Evolutionary conservation across 352 stramenopile genomes (phyloP).

Genomic region (Phytophthora melonis): DNA sequence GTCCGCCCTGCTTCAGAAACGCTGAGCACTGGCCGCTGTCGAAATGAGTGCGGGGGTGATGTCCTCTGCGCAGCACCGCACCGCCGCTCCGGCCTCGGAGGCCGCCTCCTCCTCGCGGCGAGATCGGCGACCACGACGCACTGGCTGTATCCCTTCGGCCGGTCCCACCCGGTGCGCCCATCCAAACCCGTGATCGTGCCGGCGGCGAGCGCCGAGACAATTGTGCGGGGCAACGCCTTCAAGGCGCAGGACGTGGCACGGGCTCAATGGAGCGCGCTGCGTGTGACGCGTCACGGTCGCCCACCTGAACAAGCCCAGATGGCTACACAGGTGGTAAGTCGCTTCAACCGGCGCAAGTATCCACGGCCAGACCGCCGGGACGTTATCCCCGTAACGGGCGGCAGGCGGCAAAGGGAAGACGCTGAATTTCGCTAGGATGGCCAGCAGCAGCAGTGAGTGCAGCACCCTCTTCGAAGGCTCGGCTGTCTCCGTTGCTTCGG

Average conservation of each 20-base stretch:
- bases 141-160: slow-evolving; percentile 21
- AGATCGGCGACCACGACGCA: neutral
- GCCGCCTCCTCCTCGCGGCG: neutral
- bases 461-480: slow-evolving; percentile 34
- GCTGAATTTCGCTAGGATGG: slow-evolving; percentile 15
- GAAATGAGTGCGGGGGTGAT: slow-evolving; percentile 3
- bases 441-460: slow-evolving; percentile 14
- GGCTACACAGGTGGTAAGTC: neutral
- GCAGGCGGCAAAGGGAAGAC: neutral
- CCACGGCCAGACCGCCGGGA: slow-evolving; percentile 5
- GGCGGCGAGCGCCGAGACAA: slow-evolving; percentile 5
- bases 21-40: neutral
- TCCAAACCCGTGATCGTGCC: slow-evolving; percentile 22
- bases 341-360: neutral
- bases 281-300: slow-evolving; percentile 23
- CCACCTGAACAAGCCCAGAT: neutral
- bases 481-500: slow-evolving; percentile 1
- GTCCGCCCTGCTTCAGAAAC: slow-evolving; percentile 1
- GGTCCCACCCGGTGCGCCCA: slow-evolving; percentile 25
- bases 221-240: slow-evolving; percentile 14
- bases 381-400: slow-evolving; percentile 18
- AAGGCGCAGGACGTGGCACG: slow-evolving; percentile 16
- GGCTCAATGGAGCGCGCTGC: slow-evolving; percentile 14
- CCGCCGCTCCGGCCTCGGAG: neutral
- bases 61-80: slow-evolving; percentile 14